Conservation (phyloP, 192 early-diverging fungal genomes). For the Backusella mclennaniae region DNA sequence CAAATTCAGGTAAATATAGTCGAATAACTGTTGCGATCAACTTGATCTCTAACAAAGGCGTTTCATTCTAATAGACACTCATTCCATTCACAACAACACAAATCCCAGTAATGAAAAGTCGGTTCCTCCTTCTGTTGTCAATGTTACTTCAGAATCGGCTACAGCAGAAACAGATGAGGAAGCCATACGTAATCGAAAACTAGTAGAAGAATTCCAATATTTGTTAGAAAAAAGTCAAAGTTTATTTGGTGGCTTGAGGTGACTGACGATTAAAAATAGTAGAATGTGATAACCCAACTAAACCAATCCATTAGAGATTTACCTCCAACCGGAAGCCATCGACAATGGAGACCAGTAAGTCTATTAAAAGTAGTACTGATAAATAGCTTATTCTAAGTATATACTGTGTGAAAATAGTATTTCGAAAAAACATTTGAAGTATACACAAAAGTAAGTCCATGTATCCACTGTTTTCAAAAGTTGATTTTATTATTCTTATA, state of each 20-base stretch:
- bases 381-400: background rate
- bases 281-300: background rate
- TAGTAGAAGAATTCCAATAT: conserved; percentile 89
- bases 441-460: conserved; percentile 69
- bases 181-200: conserved; percentile 44
- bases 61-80: background rate
- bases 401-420: conserved; percentile 44
- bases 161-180: conserved; percentile 16
- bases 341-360: conserved; percentile 55
- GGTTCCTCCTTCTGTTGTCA: background rate
- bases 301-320: conserved; percentile 62
- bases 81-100: background rate
- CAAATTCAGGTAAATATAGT: background rate
- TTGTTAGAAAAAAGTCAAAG: conserved; percentile 96
- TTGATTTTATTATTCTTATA: background rate
- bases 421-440: conserved; percentile 98
- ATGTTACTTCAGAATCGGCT: background rate
- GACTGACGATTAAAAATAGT: conserved; percentile 16
- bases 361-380: background rate
- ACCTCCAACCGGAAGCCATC: conserved; percentile 79
- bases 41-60: background rate
- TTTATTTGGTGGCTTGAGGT: conserved; percentile 90
- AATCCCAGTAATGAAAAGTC: background rate
- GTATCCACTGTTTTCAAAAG: background rate
- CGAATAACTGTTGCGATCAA: background rate